These are phyloP conservation scores for Phallus indusiatus DNA, from an alignment of 768 basidiomycete species.

Conservation along the genomic window DNA sequence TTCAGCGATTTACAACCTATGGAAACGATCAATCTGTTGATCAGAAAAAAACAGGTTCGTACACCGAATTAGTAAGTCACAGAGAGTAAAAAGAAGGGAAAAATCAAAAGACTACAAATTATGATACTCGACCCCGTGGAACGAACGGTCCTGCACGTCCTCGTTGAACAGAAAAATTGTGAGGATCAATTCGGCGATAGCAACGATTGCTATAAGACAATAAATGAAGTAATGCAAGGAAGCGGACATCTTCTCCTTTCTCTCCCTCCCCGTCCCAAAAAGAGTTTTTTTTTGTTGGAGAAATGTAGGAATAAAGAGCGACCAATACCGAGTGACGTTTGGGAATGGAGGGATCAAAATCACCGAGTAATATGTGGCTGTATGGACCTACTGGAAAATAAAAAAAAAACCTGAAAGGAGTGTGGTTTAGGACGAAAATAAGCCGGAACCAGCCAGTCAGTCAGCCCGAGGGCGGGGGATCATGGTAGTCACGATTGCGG, in stretches of 20 bases:
- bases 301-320: background rate
- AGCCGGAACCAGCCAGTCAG: background rate
- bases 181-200: slow-evolving; percentile 65
- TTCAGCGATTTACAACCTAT: background rate
- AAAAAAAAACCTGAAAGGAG: too few species aligned
- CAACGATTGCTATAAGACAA: slow-evolving; percentile 51
- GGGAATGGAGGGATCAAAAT: too few species aligned
- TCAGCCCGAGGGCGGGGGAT: too few species aligned
- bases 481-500: background rate
- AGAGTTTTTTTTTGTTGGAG: background rate
- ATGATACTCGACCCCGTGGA: slow-evolving; percentile 56
- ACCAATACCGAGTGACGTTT: too few species aligned
- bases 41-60: background rate
- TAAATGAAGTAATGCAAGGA: slow-evolving; percentile 25
- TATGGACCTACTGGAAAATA: too few species aligned
- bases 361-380: too few species aligned
- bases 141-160: slow-evolving; percentile 52
- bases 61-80: background rate
- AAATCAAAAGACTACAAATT: slow-evolving; percentile 37
- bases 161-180: slow-evolving; percentile 64
- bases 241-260: slow-evolving; percentile 2
- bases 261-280: too few species aligned
- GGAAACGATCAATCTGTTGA: slow-evolving; percentile 1
- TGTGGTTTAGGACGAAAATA: background rate
- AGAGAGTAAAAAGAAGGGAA: background rate